phyloP scores from a whole-genome alignment of 2,329 filamentous ascomycete genomes.

The Exophiala sp. region DNA sequence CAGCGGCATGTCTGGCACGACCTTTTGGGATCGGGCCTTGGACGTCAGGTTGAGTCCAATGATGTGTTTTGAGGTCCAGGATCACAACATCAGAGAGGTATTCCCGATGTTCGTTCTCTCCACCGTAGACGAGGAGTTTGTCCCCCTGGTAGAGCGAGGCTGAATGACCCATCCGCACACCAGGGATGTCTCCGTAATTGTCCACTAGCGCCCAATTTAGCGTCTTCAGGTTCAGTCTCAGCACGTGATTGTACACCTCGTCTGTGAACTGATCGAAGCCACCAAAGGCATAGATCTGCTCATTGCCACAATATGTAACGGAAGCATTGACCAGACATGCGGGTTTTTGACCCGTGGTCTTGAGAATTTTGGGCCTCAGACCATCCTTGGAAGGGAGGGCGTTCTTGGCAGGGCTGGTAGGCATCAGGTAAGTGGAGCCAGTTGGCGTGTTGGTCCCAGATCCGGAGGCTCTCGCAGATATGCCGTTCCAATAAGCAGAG shows the following conservation, averaged over 20 bases:
- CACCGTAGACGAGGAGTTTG: constrained; percentile 95
- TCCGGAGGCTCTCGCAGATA: constrained; percentile 3
- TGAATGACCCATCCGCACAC: constrained; percentile 67
- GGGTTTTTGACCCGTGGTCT: constrained; percentile 74
- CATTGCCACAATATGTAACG: constrained; percentile 96
- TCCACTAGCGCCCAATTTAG: constrained; percentile 95
- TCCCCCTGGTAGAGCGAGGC: constrained; percentile 89
- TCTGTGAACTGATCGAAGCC: constrained; percentile 99
- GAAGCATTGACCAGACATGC: constrained; percentile 97
- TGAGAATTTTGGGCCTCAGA: constrained; percentile 66
- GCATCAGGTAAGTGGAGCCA: constrained; percentile 75
- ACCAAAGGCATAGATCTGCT: constrained; percentile 96
- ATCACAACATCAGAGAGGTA: constrained; percentile 95
- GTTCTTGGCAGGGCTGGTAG: constrained; percentile 72
- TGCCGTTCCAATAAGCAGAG: constrained; percentile 1
- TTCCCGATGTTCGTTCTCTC: constrained; percentile 94
- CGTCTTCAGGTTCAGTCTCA: constrained; percentile 79
- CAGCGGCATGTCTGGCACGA: constrained; percentile 85
- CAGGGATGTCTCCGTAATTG: constrained; percentile 65
- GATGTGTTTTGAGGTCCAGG: constrained; percentile 88
- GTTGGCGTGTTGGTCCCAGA: constrained; percentile 27
- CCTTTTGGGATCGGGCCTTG: constrained; percentile 82
- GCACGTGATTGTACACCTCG: constrained; percentile 96
- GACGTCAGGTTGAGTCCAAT: constrained; percentile 91
- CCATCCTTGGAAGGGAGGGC: constrained; percentile 62